A percentile compares a stretch with the other conserved stretches of the same genome.
phyloP scores from a whole-genome alignment of 1,139 yeast genomes.

The Ogataea hybrid region DNA sequence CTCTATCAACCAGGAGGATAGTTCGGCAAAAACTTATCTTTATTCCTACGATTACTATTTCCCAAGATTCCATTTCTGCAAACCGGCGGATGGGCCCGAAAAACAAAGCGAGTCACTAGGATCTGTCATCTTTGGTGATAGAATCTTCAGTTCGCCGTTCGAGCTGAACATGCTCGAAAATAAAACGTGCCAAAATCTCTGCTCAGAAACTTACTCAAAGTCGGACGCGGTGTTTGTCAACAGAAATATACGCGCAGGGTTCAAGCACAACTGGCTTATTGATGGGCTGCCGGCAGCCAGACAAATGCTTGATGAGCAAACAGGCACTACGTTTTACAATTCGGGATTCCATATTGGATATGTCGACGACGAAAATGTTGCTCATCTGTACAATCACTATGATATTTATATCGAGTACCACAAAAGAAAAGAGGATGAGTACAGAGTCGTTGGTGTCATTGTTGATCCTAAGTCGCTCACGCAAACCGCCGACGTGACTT shows the following conservation, averaged over 20 bases:
- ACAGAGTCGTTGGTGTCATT: slow-evolving; percentile 87
- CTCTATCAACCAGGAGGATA: slow-evolving; percentile 48
- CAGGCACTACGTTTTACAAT: slow-evolving; percentile 63
- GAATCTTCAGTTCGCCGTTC: slow-evolving; percentile 92
- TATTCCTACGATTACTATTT: slow-evolving; percentile 86
- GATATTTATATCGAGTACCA: slow-evolving; percentile 82
- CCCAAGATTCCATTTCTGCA: slow-evolving; percentile 79
- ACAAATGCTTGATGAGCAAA: slow-evolving; percentile 51
- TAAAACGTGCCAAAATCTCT: slow-evolving; percentile 61
- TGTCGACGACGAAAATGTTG: slow-evolving; percentile 45
- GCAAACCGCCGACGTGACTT: slow-evolving; percentile 35
- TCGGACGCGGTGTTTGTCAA: slow-evolving; percentile 73
- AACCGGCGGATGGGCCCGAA: slow-evolving; percentile 64
- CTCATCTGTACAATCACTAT: slow-evolving; percentile 73
- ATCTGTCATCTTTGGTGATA: slow-evolving; percentile 89
- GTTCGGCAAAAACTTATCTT: slow-evolving; percentile 50
- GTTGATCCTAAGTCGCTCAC: slow-evolving; percentile 69
- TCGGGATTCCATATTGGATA: slow-evolving; percentile 81
- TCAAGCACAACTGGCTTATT: slow-evolving; percentile 86
- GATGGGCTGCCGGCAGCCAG: slow-evolving; percentile 95
- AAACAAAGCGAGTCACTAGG: slow-evolving; percentile 91
- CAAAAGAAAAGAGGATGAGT: slow-evolving; percentile 61
- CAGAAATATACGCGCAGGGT: slow-evolving; percentile 76
- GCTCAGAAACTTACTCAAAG: slow-evolving; percentile 57
- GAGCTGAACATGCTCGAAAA: slow-evolving; percentile 74